phyloP scores from a whole-genome alignment of 495 filamentous ascomycete species.

The Trichoderma asperelloides region DNA sequence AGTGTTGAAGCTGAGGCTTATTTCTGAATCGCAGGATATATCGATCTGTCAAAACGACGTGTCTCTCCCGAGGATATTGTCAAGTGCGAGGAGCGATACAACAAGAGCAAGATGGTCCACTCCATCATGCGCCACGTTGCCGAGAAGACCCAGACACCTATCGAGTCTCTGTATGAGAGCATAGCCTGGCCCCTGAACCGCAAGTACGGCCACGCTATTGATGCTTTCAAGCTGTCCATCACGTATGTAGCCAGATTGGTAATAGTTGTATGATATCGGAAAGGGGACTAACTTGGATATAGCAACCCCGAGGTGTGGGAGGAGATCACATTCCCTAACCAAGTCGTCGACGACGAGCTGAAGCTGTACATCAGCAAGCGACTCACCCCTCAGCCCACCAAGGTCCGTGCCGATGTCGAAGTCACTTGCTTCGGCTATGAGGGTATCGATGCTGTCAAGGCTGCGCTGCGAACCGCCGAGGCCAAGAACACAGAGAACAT shows the following conservation, averaged over 20 bases:
- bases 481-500: conserved; percentile 78
- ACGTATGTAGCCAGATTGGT: conserved; percentile 53
- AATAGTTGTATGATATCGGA: not conserved
- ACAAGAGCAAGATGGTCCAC: conserved; percentile 99
- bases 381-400: conserved; percentile 91
- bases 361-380: conserved; percentile 91
- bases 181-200: conserved; percentile 97
- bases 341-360: conserved; percentile 77
- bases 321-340: conserved; percentile 78
- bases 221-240: conserved; percentile 98
- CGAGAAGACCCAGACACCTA: conserved; percentile 88
- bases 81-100: conserved; percentile 97
- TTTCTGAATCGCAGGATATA: conserved; percentile 57
- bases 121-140: conserved; percentile 96
- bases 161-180: conserved; percentile 83
- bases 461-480: conserved; percentile 76
- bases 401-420: conserved; percentile 95
- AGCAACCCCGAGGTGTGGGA: conserved; percentile 96
- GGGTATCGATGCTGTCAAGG: conserved; percentile 96
- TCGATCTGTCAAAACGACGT: conserved; percentile 95
- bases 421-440: conserved; percentile 98
- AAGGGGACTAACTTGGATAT: conserved; percentile 10
- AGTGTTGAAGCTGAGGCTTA: conserved; percentile 3
- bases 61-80: conserved; percentile 95
- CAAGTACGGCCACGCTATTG: conserved; percentile 92